Conservation (phyloP, 306 rosid genomes). For the Sicyos baderoa region DNA sequence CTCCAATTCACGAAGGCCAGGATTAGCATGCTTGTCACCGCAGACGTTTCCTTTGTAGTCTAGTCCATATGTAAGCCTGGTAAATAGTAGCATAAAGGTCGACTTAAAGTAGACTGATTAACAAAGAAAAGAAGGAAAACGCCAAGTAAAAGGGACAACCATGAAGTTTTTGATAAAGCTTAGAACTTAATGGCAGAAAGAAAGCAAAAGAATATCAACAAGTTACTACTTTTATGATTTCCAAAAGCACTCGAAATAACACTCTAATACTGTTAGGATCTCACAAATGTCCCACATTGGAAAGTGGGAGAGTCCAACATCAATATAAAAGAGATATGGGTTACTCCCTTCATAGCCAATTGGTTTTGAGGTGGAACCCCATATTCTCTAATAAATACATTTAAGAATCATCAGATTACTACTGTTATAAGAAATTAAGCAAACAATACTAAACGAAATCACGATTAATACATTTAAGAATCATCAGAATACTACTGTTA, state of each 20-base stretch:
- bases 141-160: constrained; percentile 16
- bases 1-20: constrained; percentile 64
- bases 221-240: neutral
- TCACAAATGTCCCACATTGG: too few species aligned
- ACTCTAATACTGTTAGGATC: too few species aligned
- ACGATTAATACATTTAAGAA: neutral
- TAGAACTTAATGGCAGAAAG: neutral
- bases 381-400: too few species aligned
- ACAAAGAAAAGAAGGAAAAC: neutral
- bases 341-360: too few species aligned
- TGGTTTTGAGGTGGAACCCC: too few species aligned
- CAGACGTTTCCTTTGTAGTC: constrained; percentile 95
- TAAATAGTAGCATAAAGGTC: constrained; percentile 17
- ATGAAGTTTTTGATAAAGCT: neutral
- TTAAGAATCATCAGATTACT: neutral
- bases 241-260: neutral
- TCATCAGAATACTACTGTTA: neutral
- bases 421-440: neutral
- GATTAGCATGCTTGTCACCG: constrained; percentile 73
- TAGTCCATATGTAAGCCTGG: constrained; percentile 89
- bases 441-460: neutral
- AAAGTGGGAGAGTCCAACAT: too few species aligned
- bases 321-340: too few species aligned
- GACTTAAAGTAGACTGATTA: neutral
- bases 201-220: neutral